Evolutionary conservation across 129 eudicot genomes (phyloP), one percentile per base, ranked within the genome.

Genomic region (carrot (Daucus carota)): DNA sequence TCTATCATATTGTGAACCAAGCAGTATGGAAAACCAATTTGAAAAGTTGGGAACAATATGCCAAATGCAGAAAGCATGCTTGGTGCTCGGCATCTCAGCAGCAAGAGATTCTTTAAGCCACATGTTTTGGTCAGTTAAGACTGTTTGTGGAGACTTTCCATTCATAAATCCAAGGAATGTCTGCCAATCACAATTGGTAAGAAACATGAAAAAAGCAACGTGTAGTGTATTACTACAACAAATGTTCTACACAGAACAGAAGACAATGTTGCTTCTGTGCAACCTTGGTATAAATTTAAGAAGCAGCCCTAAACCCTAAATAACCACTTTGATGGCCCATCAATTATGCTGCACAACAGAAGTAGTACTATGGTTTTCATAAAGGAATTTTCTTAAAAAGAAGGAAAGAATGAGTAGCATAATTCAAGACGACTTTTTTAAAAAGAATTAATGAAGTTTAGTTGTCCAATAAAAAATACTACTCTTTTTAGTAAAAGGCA

Each of bases 101-200:
- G 88, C 86, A 73, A 92, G 62, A 52, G 96, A 92, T 84, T 92
- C 97, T 83, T 92, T 92, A 33, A 92, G 96, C 92, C 97, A 92
- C 85, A 90, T 78, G 85, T 92, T 92, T 84, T 92, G 96, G 83
- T 92, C 97, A 28, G 97, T 92, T 48, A 92, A 82, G 34, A 89
- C 81, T 65, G 97, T 83, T 79, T 86, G 88, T 20, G 97, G 97
- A 79, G 88, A 87, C 77, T 92, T 92, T 52, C 88, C 96, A 22
- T 86, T 85, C 96, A 92, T 84, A 81, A 89, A 89, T 68, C 78
- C 82, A 83, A 89, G 70, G 84, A 92, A 89, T 7, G 91, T 84
- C 97, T 91, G 90, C 46, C 78, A 84, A 42, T 52, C 69, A 44
- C 38, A 76, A 65, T 31, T 33, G 34, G 75, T 36, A 16, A 75